These are phyloP conservation scores for Solanum chmielewskii DNA, from an alignment of 257 asterid genomes.

Conservation along the genomic window DNA sequence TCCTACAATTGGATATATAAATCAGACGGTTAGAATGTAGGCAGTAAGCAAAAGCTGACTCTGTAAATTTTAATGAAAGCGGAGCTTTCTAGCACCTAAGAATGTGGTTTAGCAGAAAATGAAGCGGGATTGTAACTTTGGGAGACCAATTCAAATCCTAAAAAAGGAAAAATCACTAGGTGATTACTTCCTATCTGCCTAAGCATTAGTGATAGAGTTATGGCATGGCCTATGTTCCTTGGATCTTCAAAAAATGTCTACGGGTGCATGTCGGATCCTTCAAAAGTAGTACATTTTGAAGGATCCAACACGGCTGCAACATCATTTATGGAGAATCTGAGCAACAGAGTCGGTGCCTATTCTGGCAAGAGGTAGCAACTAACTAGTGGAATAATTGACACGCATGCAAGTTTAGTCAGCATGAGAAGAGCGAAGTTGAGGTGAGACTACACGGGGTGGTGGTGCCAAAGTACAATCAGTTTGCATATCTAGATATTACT, in stretches of 20 bases:
- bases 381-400: background rate
- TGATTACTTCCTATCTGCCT: background rate
- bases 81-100: background rate
- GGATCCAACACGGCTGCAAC: no score
- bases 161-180: background rate
- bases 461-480: background rate
- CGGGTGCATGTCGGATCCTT: no score
- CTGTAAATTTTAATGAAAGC: background rate
- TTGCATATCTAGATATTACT: background rate
- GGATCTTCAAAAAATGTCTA: no score
- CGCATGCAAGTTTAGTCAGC: background rate
- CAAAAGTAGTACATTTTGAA: no score
- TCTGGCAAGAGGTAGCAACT: background rate
- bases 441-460: background rate
- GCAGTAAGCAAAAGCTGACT: background rate
- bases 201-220: background rate
- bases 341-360: background rate
- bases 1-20: slow-evolving; percentile 34
- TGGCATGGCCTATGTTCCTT: background rate
- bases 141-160: background rate
- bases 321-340: no score
- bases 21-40: background rate
- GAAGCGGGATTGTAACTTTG: background rate
- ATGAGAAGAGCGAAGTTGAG: background rate
- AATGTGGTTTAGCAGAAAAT: background rate